Conservation (phyloP, 2,329 filamentous ascomycete genomes). For the Fusarium aywerte region DNA sequence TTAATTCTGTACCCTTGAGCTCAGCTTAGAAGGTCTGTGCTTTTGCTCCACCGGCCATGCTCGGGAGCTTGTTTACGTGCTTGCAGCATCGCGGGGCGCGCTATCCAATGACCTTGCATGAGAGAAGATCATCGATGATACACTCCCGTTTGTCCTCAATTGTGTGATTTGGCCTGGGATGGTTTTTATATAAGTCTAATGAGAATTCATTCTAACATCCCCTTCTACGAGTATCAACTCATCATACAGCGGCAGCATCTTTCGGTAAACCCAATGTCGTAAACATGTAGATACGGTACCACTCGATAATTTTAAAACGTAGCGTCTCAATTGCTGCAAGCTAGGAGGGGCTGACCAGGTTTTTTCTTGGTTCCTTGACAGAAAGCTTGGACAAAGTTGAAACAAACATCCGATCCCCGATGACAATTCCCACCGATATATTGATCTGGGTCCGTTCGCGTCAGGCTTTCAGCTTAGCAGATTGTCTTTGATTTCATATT, state of each 20-base stretch:
- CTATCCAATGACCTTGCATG: not conserved
- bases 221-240: not conserved
- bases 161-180: not conserved
- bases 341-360: constrained; percentile 27
- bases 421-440: not conserved
- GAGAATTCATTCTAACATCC: not conserved
- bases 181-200: not conserved
- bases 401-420: constrained; percentile 6
- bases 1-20: not conserved
- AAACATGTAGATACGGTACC: not conserved
- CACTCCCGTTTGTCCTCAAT: not conserved
- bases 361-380: constrained; percentile 27
- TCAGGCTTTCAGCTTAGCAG: too few species aligned
- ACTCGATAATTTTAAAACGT: not conserved
- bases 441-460: not conserved
- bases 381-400: constrained; percentile 22
- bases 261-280: not conserved
- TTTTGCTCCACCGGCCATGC: constrained; percentile 10
- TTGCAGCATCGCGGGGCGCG: constrained; percentile 22
- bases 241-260: not conserved
- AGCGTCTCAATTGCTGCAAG: constrained; percentile 13
- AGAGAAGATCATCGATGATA: constrained; percentile 1
- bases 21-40: constrained; percentile 19
- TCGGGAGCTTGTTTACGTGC: constrained; percentile 29
- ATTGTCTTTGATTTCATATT: not conserved